A percentile compares a stretch with the other conserved stretches of the same genome.
phyloP scores from a whole-genome alignment of 805 yeast genomes.

The Scheffersomyces spartinae region DNA sequence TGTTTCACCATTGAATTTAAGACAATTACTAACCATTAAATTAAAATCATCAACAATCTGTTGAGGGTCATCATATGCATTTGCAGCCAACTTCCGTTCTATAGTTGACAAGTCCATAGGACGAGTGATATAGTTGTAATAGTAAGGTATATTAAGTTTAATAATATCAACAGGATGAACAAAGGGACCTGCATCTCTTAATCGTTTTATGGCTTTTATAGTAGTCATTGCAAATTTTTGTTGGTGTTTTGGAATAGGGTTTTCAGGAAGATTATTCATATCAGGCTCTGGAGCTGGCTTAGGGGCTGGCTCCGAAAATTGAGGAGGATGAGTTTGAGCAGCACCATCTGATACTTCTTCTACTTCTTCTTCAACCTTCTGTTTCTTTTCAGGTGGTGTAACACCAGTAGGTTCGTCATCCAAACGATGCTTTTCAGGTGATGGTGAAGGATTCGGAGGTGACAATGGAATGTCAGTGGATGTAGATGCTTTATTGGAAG shows the following conservation, averaged over 20 bases:
- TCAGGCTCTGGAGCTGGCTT: constrained; percentile 67
- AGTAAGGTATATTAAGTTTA: constrained; percentile 81
- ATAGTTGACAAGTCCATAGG: constrained; percentile 95
- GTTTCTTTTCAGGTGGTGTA: constrained; percentile 3
- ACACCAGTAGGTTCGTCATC: constrained; percentile 3
- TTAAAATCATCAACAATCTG: constrained; percentile 70
- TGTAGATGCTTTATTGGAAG: no score
- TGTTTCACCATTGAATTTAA: constrained; percentile 72
- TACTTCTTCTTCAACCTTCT: constrained; percentile 2
- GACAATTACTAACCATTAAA: constrained; percentile 75
- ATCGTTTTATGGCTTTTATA: constrained; percentile 75
- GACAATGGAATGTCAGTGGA: constrained; percentile 30
- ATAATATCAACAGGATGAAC: constrained; percentile 81
- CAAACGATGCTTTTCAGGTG: constrained; percentile 23
- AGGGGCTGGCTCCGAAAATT: constrained; percentile 48
- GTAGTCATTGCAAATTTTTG: constrained; percentile 66
- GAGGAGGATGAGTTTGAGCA: constrained; percentile 6
- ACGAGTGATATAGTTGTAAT: constrained; percentile 66
- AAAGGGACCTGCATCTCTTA: constrained; percentile 90
- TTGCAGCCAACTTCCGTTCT: constrained; percentile 60
- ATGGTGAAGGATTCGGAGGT: constrained; percentile 36
- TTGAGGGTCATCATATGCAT: constrained; percentile 62
- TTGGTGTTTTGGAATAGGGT: constrained; percentile 77
- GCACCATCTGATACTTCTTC: constrained; percentile 3
- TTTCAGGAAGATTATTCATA: constrained; percentile 50